Base-by-base conservation (phyloP, 768 basidiomycete species). In the Tylopilus felleus region DNA sequence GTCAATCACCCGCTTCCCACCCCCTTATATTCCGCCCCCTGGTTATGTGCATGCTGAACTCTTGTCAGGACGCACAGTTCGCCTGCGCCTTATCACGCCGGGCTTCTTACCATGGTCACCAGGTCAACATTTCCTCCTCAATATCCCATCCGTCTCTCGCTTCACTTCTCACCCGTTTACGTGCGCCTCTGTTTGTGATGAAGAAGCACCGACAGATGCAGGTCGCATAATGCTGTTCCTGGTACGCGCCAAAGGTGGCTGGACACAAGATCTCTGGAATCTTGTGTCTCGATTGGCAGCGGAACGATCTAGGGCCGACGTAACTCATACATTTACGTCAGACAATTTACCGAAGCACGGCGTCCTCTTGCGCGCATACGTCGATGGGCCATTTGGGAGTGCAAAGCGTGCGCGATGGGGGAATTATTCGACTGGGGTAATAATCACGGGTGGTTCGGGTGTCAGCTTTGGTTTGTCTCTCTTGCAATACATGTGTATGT, bases 71-170 rank as follows among this genome's bases (percentile, higher is more conserved):
- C 75, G 78, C 4, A 88, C 85, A 5, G 70, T 91, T 17, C 83
- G 89, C 40, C 66, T 91, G n/a, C 82, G 84, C 0, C 71, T 90
- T 38, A 72, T 82, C 51, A 75, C 85, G 0, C 77, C 83, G 0
- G 76, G 78, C 2, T 77, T 76, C 47, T 65, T 86, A 46, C 67
- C 75, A 0, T 91, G 89, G 89, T 77, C 82, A 1, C 83, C 89
- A 3, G 90, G 89, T n/a, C 90, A 91, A 67, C 85, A 88, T 66
- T 82, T 90, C 60, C 75, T 86, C 22, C 74, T 92, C 55, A 80
- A 75, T 48, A 75, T 90, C 19, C 88, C 90, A 0, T 77, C 77
- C 28, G 73, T 92, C 25, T 83, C 84, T 4, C 73, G 70, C 31
- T 74, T 84, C 61, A 78, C 80, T 23, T 77, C 80, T 4, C 89